Conservation (phyloP, 768 basidiomycete species). For the Rhizopogon vulgaris region DNA sequence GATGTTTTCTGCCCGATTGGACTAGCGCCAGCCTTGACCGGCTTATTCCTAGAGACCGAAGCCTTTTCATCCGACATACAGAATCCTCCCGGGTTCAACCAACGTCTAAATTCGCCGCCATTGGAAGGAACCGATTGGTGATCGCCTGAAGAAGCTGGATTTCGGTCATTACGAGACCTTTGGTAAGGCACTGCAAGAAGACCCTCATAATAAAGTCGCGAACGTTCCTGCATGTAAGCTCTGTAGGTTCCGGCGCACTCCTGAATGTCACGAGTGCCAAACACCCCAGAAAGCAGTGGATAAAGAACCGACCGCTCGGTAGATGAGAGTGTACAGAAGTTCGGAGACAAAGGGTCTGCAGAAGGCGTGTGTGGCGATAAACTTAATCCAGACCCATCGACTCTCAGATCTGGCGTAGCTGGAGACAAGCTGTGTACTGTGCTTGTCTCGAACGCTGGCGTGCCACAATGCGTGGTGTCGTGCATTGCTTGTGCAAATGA, state of each 20-base stretch:
- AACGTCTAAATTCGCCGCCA: slow-evolving; percentile 2
- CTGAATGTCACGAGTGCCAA: slow-evolving; percentile 41
- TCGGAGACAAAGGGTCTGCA: slow-evolving; percentile 1
- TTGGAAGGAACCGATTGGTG: slow-evolving; percentile 3
- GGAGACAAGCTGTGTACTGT: not conserved
- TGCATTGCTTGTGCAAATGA: slow-evolving; percentile 23
- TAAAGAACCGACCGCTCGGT: slow-evolving; percentile 49
- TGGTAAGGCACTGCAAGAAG: slow-evolving; percentile 21
- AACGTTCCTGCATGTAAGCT: slow-evolving; percentile 43
- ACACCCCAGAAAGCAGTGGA: slow-evolving; percentile 40
- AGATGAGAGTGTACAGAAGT: slow-evolving; percentile 25
- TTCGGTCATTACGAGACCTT: slow-evolving; percentile 5
- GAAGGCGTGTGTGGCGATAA: not conserved
- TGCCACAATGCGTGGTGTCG: slow-evolving; percentile 22
- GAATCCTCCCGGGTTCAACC: slow-evolving; percentile 1
- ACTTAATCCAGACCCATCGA: not conserved
- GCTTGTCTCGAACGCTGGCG: slow-evolving; percentile 16
- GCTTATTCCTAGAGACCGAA: slow-evolving; percentile 3
- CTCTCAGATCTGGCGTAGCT: not conserved
- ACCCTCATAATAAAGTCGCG: slow-evolving; percentile 41
- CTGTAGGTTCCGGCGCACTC: slow-evolving; percentile 49
- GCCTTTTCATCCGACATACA: not conserved
- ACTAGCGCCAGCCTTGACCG: not conserved
- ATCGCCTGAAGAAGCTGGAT: not conserved
- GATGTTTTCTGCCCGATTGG: not conserved